Conservation (phyloP, 2,329 filamentous ascomycete species). For the Beauveria sp. region DNA sequence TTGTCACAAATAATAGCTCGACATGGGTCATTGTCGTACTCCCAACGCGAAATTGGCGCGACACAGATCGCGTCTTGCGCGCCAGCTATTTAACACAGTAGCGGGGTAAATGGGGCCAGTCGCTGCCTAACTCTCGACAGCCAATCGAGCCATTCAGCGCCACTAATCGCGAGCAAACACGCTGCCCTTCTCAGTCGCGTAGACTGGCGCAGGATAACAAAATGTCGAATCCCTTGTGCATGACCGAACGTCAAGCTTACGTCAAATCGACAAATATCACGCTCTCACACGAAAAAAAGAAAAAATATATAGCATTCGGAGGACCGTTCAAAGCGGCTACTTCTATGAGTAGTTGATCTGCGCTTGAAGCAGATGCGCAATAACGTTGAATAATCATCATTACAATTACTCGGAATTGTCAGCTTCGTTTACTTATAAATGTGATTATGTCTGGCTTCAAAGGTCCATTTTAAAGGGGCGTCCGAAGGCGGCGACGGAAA, state of each 20-base stretch:
- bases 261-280: not conserved
- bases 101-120: not conserved
- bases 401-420: not conserved
- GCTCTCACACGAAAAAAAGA: not conserved
- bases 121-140: not conserved
- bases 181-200: not conserved
- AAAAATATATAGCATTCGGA: not conserved
- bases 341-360: no score
- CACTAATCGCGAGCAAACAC: not conserved
- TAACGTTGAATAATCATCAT: not conserved
- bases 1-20: no score
- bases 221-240: not conserved
- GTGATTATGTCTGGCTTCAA: slow-evolving; percentile 2
- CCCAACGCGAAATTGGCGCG: slow-evolving; percentile 5
- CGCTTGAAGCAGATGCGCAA: no score
- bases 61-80: not conserved
- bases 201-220: not conserved
- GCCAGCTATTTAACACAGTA: not conserved
- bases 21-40: not conserved
- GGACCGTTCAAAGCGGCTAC: no score
- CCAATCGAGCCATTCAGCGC: not conserved
- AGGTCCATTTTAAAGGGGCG: not conserved
- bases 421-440: slow-evolving; percentile 1
- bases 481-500: not conserved
- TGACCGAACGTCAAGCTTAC: not conserved